phyloP scores from a whole-genome alignment of 2,329 filamentous ascomycete genomes.

The Dothidotthia symphoricarpi region DNA sequence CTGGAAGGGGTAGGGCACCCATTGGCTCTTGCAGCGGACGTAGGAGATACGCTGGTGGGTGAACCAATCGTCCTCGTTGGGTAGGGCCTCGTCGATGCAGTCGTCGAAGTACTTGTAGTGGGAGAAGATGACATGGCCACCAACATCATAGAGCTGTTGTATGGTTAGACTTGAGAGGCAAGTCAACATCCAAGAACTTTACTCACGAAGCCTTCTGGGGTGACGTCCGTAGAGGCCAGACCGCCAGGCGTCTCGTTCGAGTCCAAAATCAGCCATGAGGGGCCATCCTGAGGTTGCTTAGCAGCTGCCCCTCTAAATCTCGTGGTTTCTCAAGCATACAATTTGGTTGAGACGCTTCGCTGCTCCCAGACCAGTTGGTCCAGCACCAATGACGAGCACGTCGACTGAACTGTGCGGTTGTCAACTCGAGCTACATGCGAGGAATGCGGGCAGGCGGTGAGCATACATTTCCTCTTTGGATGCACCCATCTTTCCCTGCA shows the following conservation, averaged over 20 bases:
- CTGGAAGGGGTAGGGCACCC: constrained; percentile 99
- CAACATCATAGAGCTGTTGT: constrained; percentile 87
- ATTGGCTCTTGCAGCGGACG: constrained; percentile 91
- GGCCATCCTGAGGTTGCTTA: constrained; percentile 64
- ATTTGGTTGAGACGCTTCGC: constrained; percentile 97
- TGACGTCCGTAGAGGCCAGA: constrained; percentile 92
- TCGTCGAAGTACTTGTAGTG: constrained; percentile 99
- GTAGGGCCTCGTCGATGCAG: constrained; percentile 94
- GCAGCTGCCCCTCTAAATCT: constrained; percentile 17
- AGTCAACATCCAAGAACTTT: constrained; percentile 6
- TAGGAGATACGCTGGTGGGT: constrained; percentile 98
- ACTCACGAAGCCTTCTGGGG: constrained; percentile 95
- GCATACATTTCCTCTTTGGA: constrained; percentile 44
- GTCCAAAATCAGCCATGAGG: constrained; percentile 96
- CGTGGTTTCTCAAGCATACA: constrained; percentile 54
- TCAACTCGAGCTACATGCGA: constrained; percentile 18
- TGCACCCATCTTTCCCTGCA: constrained; percentile 42
- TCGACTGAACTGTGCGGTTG: constrained; percentile 71
- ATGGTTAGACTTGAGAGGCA: constrained; percentile 17
- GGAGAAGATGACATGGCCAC: constrained; percentile 97
- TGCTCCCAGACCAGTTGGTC: constrained; percentile 94
- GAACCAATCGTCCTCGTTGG: constrained; percentile 93
- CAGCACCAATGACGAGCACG: constrained; percentile 95
- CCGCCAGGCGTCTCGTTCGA: constrained; percentile 88
- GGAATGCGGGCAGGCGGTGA: constrained; percentile 29